A percentile compares a stretch with the other conserved stretches of the same genome.
Conservation (phyloP, 306 rosid species). For the Casuarina equisetifolia region DNA sequence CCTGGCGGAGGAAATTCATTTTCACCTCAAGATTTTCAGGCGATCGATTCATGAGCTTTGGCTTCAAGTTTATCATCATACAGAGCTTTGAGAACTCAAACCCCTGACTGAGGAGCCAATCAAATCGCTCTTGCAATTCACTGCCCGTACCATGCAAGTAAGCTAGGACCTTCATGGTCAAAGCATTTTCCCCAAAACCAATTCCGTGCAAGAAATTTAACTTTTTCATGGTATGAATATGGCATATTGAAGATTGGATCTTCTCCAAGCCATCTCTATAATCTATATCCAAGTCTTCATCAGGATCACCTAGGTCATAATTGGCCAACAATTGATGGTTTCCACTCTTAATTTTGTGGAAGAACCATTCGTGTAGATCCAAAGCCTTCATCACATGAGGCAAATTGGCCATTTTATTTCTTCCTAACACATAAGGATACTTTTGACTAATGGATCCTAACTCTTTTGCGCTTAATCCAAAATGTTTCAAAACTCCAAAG, state of each 20-base stretch:
- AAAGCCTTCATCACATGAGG: conserved; percentile 69
- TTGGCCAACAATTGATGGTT: conserved; percentile 46
- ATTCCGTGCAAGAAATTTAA: conserved; percentile 58
- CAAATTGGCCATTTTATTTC: conserved; percentile 58
- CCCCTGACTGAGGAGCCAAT: conserved; percentile 56
- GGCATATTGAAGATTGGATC: conserved; percentile 38
- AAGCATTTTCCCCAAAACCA: conserved; percentile 81
- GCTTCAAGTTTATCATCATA: conserved; percentile 40
- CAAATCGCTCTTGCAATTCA: conserved; percentile 57
- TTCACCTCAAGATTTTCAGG: conserved; percentile 54
- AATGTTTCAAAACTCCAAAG: conserved; percentile 57
- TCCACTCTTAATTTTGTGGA: conserved; percentile 50
- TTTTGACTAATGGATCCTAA: conserved; percentile 29
- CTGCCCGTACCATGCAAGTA: conserved; percentile 52
- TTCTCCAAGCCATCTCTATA: conserved; percentile 39
- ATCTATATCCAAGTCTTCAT: conserved; percentile 41
- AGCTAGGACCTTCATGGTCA: conserved; percentile 44
- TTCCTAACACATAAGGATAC: conserved; percentile 58
- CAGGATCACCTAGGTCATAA: conserved; percentile 34
- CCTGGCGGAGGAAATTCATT: conserved; percentile 51
- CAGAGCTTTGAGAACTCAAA: conserved; percentile 58
- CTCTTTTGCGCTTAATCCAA: conserved; percentile 40
- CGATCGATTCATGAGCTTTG: conserved; percentile 63
- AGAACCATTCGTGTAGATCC: conserved; percentile 67
- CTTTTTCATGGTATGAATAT: conserved; percentile 52